A percentile compares a stretch with the other conserved stretches of the same genome.
Evolutionary conservation across 352 stramenopile species (phyloP).

Genomic region (Phytophthora fragariae): DNA sequence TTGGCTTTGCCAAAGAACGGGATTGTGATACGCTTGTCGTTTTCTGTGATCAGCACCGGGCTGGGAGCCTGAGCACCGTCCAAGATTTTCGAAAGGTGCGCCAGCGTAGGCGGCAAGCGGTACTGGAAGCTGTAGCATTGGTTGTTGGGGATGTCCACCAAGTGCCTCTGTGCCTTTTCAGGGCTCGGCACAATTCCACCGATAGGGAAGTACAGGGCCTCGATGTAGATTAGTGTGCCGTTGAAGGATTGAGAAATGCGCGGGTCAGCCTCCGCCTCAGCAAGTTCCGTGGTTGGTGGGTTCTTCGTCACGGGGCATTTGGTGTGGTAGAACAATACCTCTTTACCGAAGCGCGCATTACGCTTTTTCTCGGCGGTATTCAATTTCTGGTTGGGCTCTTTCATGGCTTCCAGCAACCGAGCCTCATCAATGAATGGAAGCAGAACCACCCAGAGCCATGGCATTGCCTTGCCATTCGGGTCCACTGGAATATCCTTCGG

Average conservation of each 20-base stretch:
- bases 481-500: conserved; percentile 96
- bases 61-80: conserved; percentile 53
- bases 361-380: conserved; percentile 83
- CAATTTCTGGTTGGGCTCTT: conserved; percentile 65
- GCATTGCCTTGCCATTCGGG: conserved; percentile 98
- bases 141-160: conserved; percentile 88
- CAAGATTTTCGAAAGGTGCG: conserved; percentile 68
- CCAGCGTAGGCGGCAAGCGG: conserved; percentile 54
- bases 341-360: conserved; percentile 84
- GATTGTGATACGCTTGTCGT: conserved; percentile 76
- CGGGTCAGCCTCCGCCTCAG: conserved; percentile 55
- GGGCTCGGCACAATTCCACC: conserved; percentile 78
- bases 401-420: conserved; percentile 92
- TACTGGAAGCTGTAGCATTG: conserved; percentile 90
- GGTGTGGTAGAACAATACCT: conserved; percentile 86
- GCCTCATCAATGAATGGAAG: conserved; percentile 99
- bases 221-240: conserved; percentile 76
- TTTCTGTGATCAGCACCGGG: conserved; percentile 58
- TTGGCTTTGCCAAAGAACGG: conserved; percentile 86
- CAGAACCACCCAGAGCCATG: conserved; percentile 99
- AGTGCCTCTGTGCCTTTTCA: conserved; percentile 71
- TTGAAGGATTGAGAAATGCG: conserved; percentile 70
- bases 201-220: conserved; percentile 80
- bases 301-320: conserved; percentile 61
- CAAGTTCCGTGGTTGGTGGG: conserved; percentile 49